A percentile compares a stretch with the other conserved stretches of the same genome.
phyloP scores from a whole-genome alignment of 768 basidiomycete genomes.

The Pisolithus albus region DNA sequence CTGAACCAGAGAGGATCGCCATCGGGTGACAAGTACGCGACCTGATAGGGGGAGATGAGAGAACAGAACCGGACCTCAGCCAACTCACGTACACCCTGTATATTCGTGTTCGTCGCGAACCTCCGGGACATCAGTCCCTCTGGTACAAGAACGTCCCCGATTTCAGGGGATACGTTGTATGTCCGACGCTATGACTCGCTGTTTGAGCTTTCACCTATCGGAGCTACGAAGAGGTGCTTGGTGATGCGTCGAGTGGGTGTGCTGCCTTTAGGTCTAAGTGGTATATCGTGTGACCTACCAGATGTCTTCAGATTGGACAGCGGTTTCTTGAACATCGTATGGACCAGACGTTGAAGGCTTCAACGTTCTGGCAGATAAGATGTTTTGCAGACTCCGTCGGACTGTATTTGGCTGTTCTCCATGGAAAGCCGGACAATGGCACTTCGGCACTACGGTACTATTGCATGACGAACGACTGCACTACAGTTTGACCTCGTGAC shows the following conservation, averaged over 20 bases:
- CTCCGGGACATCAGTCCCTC: slow-evolving; percentile 66
- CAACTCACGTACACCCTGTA: slow-evolving; percentile 52
- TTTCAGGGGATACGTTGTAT: slow-evolving; percentile 46
- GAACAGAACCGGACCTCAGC: too few species aligned
- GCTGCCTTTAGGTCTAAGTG: neutral
- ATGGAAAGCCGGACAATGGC: too few species aligned
- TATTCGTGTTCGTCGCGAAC: slow-evolving; percentile 56
- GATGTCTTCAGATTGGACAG: slow-evolving; percentile 63
- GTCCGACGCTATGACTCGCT: slow-evolving; percentile 44
- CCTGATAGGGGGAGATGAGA: slow-evolving; percentile 31
- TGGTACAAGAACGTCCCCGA: slow-evolving; percentile 65
- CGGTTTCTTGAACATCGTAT: slow-evolving; percentile 74
- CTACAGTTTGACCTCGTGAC: too few species aligned
- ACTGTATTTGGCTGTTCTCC: too few species aligned
- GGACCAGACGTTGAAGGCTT: neutral
- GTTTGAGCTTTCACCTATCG: slow-evolving; percentile 65
- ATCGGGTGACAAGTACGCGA: slow-evolving; percentile 54
- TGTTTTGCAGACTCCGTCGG: too few species aligned
- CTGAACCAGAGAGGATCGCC: slow-evolving; percentile 79
- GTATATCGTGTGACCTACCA: slow-evolving; percentile 23
- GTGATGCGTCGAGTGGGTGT: neutral
- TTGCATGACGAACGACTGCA: too few species aligned
- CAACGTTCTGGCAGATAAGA: too few species aligned
- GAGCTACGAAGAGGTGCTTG: slow-evolving; percentile 63
- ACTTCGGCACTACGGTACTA: too few species aligned